phyloP scores from a whole-genome alignment of 768 basidiomycete species.

The Saitozyma sp. region DNA sequence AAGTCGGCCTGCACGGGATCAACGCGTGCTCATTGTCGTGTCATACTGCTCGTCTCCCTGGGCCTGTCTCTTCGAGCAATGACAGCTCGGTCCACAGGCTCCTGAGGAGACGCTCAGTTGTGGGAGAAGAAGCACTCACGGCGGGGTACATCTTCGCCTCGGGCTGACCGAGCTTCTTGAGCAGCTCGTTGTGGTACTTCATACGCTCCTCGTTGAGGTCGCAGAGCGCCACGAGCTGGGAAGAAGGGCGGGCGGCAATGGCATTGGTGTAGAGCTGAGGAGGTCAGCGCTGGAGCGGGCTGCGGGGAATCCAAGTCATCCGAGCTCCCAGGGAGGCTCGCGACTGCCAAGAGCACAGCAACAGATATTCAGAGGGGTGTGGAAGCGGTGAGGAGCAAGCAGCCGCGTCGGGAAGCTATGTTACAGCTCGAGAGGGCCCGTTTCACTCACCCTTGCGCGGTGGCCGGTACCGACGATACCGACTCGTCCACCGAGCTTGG shows the following conservation, averaged over 20 bases:
- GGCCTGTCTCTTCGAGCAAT: slow-evolving; percentile 26
- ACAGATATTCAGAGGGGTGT: neutral
- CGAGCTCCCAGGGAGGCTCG: too few relatives aligned
- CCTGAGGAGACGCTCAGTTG: neutral
- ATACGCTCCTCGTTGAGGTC: slow-evolving; percentile 59
- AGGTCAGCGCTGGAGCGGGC: neutral
- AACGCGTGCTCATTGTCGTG: too few relatives aligned
- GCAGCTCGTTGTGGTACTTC: slow-evolving; percentile 56
- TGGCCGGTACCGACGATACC: slow-evolving; percentile 43
- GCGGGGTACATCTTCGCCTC: slow-evolving; percentile 31
- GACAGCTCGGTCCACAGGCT: neutral
- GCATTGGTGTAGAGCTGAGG: slow-evolving; percentile 58
- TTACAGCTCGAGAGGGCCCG: too few relatives aligned
- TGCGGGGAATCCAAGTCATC: neutral
- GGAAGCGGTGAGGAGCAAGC: neutral
- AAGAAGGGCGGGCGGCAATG: slow-evolving; percentile 56
- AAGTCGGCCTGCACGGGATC: slow-evolving; percentile 56
- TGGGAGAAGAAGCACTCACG: slow-evolving; percentile 14
- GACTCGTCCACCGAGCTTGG: slow-evolving; percentile 27
- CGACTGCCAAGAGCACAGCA: too few relatives aligned
- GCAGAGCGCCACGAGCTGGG: slow-evolving; percentile 57
- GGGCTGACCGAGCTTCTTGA: slow-evolving; percentile 54
- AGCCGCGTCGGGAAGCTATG: neutral
- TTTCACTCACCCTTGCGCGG: slow-evolving; percentile 33
- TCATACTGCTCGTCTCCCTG: neutral